phyloP scores from a whole-genome alignment of 345 rosid species.

The Aurinia saxatilis region DNA sequence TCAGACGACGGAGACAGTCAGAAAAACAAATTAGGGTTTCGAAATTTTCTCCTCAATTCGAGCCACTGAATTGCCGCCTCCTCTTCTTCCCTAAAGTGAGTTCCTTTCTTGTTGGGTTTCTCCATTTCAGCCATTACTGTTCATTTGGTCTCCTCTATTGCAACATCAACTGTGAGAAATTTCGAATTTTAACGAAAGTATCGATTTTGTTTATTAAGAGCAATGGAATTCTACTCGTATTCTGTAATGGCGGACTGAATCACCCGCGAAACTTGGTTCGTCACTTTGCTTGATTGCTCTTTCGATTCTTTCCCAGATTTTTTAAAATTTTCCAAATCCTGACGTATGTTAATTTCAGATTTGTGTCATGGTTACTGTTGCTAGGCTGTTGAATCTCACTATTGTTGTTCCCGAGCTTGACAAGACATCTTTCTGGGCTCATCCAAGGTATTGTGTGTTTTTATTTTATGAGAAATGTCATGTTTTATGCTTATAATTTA shows the following conservation, averaged over 20 bases:
- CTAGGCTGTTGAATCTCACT: slow-evolving; percentile 77
- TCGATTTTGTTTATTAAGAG: too few relatives aligned
- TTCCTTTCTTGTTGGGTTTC: not conserved
- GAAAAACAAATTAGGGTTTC: slow-evolving; percentile 23
- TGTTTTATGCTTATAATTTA: too few relatives aligned
- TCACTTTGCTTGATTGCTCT: slow-evolving; percentile 19
- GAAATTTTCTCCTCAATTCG: slow-evolving; percentile 20
- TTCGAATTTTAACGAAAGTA: not conserved
- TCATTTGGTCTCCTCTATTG: not conserved
- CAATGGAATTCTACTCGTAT: slow-evolving; percentile 56
- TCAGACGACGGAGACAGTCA: slow-evolving; percentile 7
- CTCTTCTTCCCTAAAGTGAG: slow-evolving; percentile 49
- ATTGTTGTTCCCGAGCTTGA: slow-evolving; percentile 81
- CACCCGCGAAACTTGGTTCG: slow-evolving; percentile 80
- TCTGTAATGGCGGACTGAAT: slow-evolving; percentile 83
- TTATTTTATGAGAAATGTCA: too few relatives aligned
- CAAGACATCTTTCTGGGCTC: slow-evolving; percentile 75
- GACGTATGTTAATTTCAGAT: slow-evolving; percentile 35
- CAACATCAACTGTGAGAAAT: not conserved
- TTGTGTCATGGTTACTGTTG: slow-evolving; percentile 79
- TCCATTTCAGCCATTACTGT: not conserved
- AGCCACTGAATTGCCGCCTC: slow-evolving; percentile 32
- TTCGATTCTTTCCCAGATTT: not conserved
- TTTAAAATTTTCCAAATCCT: not conserved
- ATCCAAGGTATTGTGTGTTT: slow-evolving; percentile 50